Conservation (phyloP, 345 rosid species). For the Salix caprea region DNA sequence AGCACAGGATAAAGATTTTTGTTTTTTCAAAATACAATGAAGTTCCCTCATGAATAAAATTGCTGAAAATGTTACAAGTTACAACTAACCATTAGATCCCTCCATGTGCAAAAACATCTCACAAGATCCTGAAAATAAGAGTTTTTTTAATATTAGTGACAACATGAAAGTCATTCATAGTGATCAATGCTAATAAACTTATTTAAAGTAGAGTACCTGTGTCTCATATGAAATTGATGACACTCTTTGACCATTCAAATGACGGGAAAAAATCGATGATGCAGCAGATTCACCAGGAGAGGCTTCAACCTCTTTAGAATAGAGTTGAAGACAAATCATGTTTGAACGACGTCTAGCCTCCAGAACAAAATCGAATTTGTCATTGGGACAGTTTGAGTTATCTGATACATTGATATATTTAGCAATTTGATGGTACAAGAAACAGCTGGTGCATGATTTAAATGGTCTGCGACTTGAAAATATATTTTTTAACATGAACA, state of each 20-base stretch:
- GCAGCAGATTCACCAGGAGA: constrained; percentile 79
- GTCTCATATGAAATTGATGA: constrained; percentile 40
- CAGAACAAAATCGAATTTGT: constrained; percentile 56
- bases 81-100: constrained; percentile 82
- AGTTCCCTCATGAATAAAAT: too few species aligned
- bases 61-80: neutral
- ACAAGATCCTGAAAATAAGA: constrained; percentile 66
- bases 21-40: too few species aligned
- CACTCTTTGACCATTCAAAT: constrained; percentile 49
- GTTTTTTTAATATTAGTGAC: constrained; percentile 5
- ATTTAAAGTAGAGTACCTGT: constrained; percentile 41
- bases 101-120: constrained; percentile 80
- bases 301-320: constrained; percentile 68
- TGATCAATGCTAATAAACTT: neutral
- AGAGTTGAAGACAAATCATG: constrained; percentile 71
- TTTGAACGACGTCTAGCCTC: constrained; percentile 93
- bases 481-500: neutral
- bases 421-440: constrained; percentile 34
- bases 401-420: constrained; percentile 53
- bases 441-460: constrained; percentile 2
- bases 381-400: constrained; percentile 59
- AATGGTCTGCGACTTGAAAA: constrained; percentile 1
- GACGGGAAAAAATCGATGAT: constrained; percentile 67
- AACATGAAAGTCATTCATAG: neutral
- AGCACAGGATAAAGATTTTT: too few species aligned